Evolutionary conservation across 139 green algal genomes (phyloP).

Genomic region (Chlorella vulgaris): DNA sequence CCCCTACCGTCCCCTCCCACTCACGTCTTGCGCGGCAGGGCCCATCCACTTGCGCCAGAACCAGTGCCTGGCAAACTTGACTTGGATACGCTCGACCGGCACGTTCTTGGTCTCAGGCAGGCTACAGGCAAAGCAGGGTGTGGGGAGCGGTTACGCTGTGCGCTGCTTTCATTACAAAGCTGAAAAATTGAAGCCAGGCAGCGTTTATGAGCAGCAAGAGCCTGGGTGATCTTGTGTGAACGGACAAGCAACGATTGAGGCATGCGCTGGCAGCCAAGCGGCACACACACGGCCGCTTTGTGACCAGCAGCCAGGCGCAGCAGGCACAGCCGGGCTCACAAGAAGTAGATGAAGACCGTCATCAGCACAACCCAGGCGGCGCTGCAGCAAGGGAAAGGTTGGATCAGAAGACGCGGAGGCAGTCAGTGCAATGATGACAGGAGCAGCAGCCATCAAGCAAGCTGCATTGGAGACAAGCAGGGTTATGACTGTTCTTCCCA

Average conservation of each 20-base stretch:
- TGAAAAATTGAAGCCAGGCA: too few species aligned
- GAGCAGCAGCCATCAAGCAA: too few species aligned
- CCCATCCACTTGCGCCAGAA: conserved; percentile 41
- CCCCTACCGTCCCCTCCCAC: not conserved
- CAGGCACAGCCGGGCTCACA: conserved; percentile 46
- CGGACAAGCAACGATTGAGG: too few species aligned
- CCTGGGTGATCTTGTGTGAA: too few species aligned
- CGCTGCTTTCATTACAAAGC: not conserved
- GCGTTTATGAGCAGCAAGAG: too few species aligned
- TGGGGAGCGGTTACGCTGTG: too few species aligned
- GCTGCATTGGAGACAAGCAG: too few species aligned
- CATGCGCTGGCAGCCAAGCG: too few species aligned
- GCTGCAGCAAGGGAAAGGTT: not conserved
- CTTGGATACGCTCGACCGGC: conserved; percentile 48
- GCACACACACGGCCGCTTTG: too few species aligned
- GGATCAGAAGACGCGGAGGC: too few species aligned
- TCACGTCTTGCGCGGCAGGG: conserved; percentile 16
- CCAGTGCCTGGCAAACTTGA: not conserved
- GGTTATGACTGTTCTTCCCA: too few species aligned
- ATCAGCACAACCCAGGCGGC: conserved; percentile 70
- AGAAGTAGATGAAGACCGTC: conserved; percentile 60
- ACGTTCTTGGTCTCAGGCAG: conserved; percentile 73
- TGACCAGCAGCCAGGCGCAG: conserved; percentile 23
- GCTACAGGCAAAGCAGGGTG: conserved; percentile 51
- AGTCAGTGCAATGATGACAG: too few species aligned